Conservation (phyloP, 495 filamentous ascomycete genomes). For the Daldinia decipiens region DNA sequence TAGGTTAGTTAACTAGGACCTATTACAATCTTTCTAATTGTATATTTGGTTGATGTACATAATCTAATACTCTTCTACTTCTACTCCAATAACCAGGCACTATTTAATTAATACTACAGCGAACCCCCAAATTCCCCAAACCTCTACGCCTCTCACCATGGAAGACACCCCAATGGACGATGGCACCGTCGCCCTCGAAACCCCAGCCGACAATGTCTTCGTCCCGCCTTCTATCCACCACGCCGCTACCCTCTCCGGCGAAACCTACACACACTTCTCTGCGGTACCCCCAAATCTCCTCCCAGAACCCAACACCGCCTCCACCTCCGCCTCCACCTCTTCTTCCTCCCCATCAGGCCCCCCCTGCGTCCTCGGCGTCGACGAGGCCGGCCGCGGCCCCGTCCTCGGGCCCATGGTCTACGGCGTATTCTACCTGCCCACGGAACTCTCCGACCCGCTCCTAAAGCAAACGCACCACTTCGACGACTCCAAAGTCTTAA, state of each 20-base stretch:
- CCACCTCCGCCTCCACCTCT: slow-evolving; percentile 21
- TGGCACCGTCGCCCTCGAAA: slow-evolving; percentile 62
- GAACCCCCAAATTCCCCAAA: not conserved
- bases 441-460: slow-evolving; percentile 71
- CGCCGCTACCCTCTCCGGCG: slow-evolving; percentile 69
- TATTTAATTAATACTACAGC: not conserved
- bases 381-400: slow-evolving; percentile 95
- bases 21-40: too few relatives aligned
- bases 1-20: too few relatives aligned
- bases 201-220: slow-evolving; percentile 69
- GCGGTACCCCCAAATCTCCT: slow-evolving; percentile 65
- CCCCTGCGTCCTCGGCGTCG: slow-evolving; percentile 75
- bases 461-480: slow-evolving; percentile 82
- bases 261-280: slow-evolving; percentile 87
- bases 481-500: slow-evolving; percentile 91
- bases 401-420: slow-evolving; percentile 99
- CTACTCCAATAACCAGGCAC: not conserved
- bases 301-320: slow-evolving; percentile 53
- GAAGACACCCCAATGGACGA: slow-evolving; percentile 59
- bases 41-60: not conserved
- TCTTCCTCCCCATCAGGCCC: slow-evolving; percentile 4
- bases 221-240: slow-evolving; percentile 80
- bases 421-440: slow-evolving; percentile 85
- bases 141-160: slow-evolving; percentile 35
- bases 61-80: not conserved